A percentile compares a stretch with the other conserved stretches of the same genome.
Conservation (phyloP, 108 stramenopile species). For the Nitzschia inconspicua region DNA sequence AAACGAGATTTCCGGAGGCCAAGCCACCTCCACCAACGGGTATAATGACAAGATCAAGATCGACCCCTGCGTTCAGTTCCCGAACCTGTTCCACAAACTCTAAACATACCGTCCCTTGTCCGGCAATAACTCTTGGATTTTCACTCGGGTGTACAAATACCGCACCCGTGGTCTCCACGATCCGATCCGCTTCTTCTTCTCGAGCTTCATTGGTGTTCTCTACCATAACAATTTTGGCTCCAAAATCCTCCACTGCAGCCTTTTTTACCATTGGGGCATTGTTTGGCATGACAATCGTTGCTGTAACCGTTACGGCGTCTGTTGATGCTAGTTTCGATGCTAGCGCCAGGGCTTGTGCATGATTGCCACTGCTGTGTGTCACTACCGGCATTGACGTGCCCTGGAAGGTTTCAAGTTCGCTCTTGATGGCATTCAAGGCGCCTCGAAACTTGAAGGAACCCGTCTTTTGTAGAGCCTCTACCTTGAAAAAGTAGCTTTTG, state of each 20-base stretch:
- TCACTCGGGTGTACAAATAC: constrained; percentile 76
- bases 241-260: constrained; percentile 59
- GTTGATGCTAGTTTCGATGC: constrained; percentile 37
- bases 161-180: constrained; percentile 31
- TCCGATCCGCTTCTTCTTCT: constrained; percentile 27
- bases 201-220: constrained; percentile 61
- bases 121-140: constrained; percentile 71
- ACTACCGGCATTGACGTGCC: constrained; percentile 36
- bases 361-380: constrained; percentile 61
- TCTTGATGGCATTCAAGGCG: constrained; percentile 61
- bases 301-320: constrained; percentile 23
- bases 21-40: constrained; percentile 67
- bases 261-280: constrained; percentile 67
- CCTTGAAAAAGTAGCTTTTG: constrained; percentile 54
- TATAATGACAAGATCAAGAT: constrained; percentile 54
- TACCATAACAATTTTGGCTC: constrained; percentile 57
- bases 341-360: constrained; percentile 85
- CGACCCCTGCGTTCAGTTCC: constrained; percentile 3
- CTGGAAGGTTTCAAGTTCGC: constrained; percentile 34
- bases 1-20: constrained; percentile 41
- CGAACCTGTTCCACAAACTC: constrained; percentile 70
- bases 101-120: constrained; percentile 76
- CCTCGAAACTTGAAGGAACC: constrained; percentile 91
- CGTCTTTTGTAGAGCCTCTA: constrained; percentile 78
- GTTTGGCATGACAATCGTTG: constrained; percentile 82